Percentiles rank a stretch among this genome's conserved stretches.
phyloP scores from a whole-genome alignment of 2,329 filamentous ascomycete genomes.

The Lachnellula hyalina region DNA sequence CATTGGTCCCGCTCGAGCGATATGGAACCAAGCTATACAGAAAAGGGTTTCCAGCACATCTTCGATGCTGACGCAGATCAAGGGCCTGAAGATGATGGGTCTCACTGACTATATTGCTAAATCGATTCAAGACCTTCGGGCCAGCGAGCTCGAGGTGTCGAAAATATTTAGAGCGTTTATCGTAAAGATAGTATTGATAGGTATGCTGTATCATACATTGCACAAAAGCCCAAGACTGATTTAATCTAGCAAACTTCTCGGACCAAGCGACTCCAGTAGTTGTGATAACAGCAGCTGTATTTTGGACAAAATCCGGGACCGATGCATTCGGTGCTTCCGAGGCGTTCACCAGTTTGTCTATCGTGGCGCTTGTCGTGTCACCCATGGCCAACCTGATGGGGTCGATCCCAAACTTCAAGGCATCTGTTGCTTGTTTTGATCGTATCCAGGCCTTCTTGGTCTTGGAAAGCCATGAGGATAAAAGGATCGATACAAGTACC shows the following conservation, averaged over 20 bases:
- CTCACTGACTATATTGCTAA: not conserved
- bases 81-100: constrained; percentile 1
- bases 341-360: not conserved
- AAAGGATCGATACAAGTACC: no score
- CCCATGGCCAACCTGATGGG: not conserved
- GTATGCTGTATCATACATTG: not conserved
- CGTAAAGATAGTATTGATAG: not conserved
- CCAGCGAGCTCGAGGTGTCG: not conserved
- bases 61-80: not conserved
- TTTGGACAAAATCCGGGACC: not conserved
- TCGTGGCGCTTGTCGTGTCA: not conserved
- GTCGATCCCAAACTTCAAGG: not conserved
- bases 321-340: no score
- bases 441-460: not conserved
- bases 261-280: not conserved
- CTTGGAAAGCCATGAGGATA: no score
- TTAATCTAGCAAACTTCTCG: no score
- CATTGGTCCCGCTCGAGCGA: not conserved
- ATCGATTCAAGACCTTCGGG: not conserved
- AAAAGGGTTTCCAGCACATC: not conserved
- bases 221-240: not conserved
- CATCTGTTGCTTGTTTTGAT: not conserved
- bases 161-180: not conserved
- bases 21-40: not conserved
- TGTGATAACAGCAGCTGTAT: not conserved